Base-by-base conservation (phyloP, 2,329 filamentous ascomycete genomes). In the Aureobasidium uvarum region DNA sequence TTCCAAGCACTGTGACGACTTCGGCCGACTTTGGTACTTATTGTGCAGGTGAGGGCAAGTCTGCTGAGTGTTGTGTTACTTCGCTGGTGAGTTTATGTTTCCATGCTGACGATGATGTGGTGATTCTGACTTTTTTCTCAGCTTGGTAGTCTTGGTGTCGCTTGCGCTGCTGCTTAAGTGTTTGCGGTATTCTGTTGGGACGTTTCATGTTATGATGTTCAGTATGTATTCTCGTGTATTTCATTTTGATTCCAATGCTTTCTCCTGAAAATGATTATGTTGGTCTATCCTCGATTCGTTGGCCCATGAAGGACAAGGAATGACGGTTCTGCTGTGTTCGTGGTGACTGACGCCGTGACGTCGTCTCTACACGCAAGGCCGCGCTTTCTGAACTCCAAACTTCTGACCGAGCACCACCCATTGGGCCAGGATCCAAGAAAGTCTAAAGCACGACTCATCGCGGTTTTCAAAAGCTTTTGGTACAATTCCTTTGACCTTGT, bases 341-440 rank as follows among this genome's bases (percentile, higher is more conserved):
- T 36, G 33, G 10, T 36, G 33, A 36, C 33, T 13, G 33, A 36
- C 10, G 11, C 64, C 7, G 75, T 70, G 4, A 8, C 5, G 11
- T 45, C 8, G 41, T 20, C 8, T n/a, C 41, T 45, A 45, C 8
- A 45, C 18, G 8, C 1, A 45, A 11, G 41, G 41, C 41, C 20
- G 41, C 8, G 41, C 41, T 45, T 45, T 45, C 41, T 20, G 18
- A 11, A 45, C 8, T 4, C 18, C 41, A 20, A 45, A 45, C 6
- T 45, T 45, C n/a, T 45, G 41, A 3, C 41, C 41, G 18, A 45
- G 16, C 7, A 45, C 41, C 0, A 45, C 41, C n/a, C 41, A 45
- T n/a, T 45, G 41, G 6, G 41, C 41, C 6, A 45, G 41, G 41
- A 45, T n/a, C 41, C 41, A 45, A 10, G 41, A 45, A n/a, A 45